These are phyloP conservation scores for Fusarium solani-melongenae DNA, from an alignment of 2,329 filamentous ascomycete genomes.

Conservation along the genomic window DNA sequence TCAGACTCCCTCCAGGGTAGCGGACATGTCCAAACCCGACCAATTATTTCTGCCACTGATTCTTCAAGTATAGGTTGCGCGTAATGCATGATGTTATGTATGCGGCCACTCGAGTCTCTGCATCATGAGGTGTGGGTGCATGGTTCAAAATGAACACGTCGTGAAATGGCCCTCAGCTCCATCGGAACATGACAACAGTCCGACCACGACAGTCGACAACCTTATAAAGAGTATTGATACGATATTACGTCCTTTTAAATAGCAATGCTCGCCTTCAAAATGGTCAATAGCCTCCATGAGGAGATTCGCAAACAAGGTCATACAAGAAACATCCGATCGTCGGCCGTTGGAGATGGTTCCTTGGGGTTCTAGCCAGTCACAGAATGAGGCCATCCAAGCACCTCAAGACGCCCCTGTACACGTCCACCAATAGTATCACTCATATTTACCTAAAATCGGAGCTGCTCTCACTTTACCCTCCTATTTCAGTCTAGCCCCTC, in stretches of 20 bases:
- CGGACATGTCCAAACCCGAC: neutral
- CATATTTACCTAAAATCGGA: neutral
- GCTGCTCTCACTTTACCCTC: constrained; percentile 23
- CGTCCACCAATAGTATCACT: neutral
- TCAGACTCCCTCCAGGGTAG: neutral
- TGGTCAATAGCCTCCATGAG: neutral
- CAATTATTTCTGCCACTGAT: neutral
- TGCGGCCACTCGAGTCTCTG: neutral
- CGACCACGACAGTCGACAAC: neutral
- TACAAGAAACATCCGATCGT: neutral
- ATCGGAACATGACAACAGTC: neutral
- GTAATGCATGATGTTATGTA: neutral
- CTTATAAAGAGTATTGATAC: neutral
- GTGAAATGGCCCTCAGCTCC: neutral
- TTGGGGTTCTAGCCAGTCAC: neutral
- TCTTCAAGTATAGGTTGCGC: neutral
- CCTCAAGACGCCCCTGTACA: neutral
- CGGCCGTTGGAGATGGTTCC: neutral
- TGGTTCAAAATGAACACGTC: neutral
- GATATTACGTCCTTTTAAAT: neutral
- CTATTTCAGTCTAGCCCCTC: neutral
- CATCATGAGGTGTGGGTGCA: neutral
- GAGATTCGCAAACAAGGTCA: neutral
- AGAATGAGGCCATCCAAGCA: constrained; percentile 1
- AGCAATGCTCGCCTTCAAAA: neutral